Evolutionary conservation across 768 basidiomycete species (phyloP), one percentile per base, ranked within the genome.

Genomic region (Chalciporus piperatus): DNA sequence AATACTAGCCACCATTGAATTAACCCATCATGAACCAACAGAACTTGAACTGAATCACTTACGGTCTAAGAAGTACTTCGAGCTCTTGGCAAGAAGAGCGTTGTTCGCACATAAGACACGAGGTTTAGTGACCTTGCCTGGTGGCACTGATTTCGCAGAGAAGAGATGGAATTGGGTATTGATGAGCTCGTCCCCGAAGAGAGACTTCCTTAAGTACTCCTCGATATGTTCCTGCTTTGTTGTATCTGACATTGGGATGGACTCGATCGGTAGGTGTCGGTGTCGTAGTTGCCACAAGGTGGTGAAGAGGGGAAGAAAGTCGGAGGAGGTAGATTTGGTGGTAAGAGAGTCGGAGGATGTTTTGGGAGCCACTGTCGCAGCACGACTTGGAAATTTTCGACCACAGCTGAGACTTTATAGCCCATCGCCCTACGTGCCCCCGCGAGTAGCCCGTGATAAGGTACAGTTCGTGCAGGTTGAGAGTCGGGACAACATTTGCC

Each of bases 161-260:
- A 56, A 72, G 7, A 65, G 45, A 44, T 71, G 66, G 20, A 72
- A 66, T 25, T 67, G 62, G 6, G 69, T 69, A 46, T 69, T 61
- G 30, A 67, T 39, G 20, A 69, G 55, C 14, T 55, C 54, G 16
- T 70, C 61, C 13, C 60, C 60, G n/a, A 69, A 58, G 9, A 66
- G 47, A 27, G 59, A 66, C 43, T 60, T 58, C 42, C 58, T 57
- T 12, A 69, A 10, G 32, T 66, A 53, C 16, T 56, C 64, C 28
- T 62, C 58, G 2, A 59, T 51, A n/a, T 51, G 45, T 10, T 54
- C 57, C 6, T 47, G 52, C 33, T 60, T 49, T 5, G 16, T 10
- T 16, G 46, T 41, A 40, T 54, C 47, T 10, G 51, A 51, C 56
- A 62, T 63, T 47, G 17, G 14, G 16, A 37, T 9, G 35, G 35